Evolutionary conservation across 2,329 filamentous ascomycete species (phyloP).

Genomic region (Fusarium sp.): DNA sequence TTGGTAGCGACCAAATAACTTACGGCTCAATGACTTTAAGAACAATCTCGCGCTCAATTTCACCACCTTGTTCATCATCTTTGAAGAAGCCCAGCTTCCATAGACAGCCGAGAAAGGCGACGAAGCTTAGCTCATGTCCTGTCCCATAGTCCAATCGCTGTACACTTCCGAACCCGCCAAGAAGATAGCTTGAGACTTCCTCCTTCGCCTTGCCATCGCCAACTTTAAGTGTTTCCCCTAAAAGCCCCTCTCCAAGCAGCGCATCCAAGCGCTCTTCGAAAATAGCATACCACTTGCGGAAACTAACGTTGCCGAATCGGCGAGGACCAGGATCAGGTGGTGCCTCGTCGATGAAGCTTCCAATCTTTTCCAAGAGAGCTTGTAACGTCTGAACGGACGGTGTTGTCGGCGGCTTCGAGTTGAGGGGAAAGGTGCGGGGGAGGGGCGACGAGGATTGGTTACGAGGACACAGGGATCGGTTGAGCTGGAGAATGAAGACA

Average conservation of each 20-base stretch:
- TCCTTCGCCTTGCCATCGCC: constrained; percentile 62
- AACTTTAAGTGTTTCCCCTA: constrained; percentile 47
- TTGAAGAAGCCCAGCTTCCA: constrained; percentile 91
- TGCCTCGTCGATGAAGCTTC: constrained; percentile 76
- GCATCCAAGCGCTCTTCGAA: constrained; percentile 68
- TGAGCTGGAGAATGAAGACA: constrained; percentile 89
- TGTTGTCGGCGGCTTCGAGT: constrained; percentile 55
- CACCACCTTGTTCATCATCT: constrained; percentile 60
- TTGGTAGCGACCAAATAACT: constrained; percentile 49
- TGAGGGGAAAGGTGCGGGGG: constrained; percentile 56
- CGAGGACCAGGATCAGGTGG: constrained; percentile 88
- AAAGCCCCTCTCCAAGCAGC: constrained; percentile 45
- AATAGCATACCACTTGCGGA: constrained; percentile 82
- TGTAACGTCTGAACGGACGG: constrained; percentile 73
- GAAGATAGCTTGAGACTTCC: constrained; percentile 82
- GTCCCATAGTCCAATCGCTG: constrained; percentile 96
- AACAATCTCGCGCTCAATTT: constrained; percentile 82
- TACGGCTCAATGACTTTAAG: constrained; percentile 85
- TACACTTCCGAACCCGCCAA: constrained; percentile 87
- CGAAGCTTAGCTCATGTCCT: constrained; percentile 93
- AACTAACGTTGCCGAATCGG: constrained; percentile 92
- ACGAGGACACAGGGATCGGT: constrained; percentile 83
- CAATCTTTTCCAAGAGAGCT: constrained; percentile 72
- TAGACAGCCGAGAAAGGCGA: constrained; percentile 88
- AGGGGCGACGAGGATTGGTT: constrained; percentile 53